Conservation (phyloP, 1,284 basidiomycete species). For the Ganoderma sinense region DNA sequence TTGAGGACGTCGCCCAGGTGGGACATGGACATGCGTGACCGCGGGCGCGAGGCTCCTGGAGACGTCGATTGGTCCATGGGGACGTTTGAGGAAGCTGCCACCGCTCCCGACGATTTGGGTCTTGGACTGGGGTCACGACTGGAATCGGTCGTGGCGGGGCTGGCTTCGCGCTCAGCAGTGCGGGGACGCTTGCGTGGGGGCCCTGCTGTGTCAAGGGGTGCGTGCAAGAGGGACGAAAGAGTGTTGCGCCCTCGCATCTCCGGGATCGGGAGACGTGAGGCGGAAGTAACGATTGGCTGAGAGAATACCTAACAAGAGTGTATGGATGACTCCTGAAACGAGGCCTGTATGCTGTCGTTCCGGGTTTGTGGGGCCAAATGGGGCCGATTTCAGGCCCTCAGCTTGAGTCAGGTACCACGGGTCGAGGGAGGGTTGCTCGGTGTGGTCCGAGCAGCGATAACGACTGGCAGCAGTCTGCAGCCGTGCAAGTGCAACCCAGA, state of each 20-base stretch:
- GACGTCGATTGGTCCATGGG: not conserved
- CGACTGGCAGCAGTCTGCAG: not conserved
- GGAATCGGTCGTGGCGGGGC: not conserved
- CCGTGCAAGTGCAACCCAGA: not conserved
- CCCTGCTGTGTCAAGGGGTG: constrained; percentile 12
- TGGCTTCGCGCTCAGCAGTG: constrained; percentile 17
- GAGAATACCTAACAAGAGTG: not conserved
- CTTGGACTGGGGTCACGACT: not conserved
- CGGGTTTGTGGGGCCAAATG: not conserved
- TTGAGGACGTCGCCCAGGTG: not conserved
- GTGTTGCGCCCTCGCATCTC: constrained; percentile 13
- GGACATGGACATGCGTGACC: constrained; percentile 4
- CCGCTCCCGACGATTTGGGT: not conserved
- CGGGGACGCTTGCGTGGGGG: constrained; percentile 31
- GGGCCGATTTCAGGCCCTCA: not conserved
- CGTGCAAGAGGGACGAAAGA: not conserved
- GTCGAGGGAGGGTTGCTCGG: not conserved
- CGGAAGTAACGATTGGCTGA: not conserved
- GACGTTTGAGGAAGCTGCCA: not conserved
- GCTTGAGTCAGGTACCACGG: not conserved
- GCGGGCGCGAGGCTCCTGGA: not conserved
- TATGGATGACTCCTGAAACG: not conserved
- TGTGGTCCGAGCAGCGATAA: not conserved
- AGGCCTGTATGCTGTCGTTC: not conserved
- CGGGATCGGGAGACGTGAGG: constrained; percentile 13